These are phyloP conservation scores for Parascedosporium putredinis DNA, from an alignment of 2,329 filamentous ascomycete genomes.

Conservation along the genomic window DNA sequence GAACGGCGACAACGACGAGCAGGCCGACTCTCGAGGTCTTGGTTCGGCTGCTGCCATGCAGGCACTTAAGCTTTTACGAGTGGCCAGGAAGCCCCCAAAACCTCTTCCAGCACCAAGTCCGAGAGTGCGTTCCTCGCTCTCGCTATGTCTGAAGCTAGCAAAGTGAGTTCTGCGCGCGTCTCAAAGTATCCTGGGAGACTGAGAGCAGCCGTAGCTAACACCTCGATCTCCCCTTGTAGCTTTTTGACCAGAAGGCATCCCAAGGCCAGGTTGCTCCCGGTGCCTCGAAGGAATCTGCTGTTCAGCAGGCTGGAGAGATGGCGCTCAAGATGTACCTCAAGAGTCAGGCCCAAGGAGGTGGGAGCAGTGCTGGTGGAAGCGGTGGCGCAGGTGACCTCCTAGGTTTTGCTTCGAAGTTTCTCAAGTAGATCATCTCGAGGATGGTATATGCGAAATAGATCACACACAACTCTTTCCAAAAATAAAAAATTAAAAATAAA, in stretches of 20 bases:
- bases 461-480: too few species aligned
- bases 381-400: conserved; percentile 38
- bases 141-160: conserved; percentile 80
- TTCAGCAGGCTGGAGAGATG: conserved; percentile 73
- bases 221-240: conserved; percentile 21
- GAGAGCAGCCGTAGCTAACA: too few species aligned
- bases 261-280: conserved; percentile 42
- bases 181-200: too few species aligned
- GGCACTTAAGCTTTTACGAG: conserved; percentile 69
- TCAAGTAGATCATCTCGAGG: too few species aligned
- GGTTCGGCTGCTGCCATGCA: conserved; percentile 72
- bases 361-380: conserved; percentile 12
- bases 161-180: conserved; percentile 50
- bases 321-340: conserved; percentile 89
- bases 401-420: conserved; percentile 37
- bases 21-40: conserved; percentile 41
- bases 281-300: conserved; percentile 68
- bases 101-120: conserved; percentile 17
- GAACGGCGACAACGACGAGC: conserved; percentile 32
- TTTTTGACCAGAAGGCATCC: conserved; percentile 49
- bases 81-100: conserved; percentile 33
- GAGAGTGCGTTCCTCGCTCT: conserved; percentile 76
- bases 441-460: too few species aligned
- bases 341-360: conserved; percentile 47
- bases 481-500: too few species aligned